These are phyloP conservation scores for Lichtheimia ramosa DNA, from an alignment of 371 early-diverging fungal species.

Conservation along the genomic window DNA sequence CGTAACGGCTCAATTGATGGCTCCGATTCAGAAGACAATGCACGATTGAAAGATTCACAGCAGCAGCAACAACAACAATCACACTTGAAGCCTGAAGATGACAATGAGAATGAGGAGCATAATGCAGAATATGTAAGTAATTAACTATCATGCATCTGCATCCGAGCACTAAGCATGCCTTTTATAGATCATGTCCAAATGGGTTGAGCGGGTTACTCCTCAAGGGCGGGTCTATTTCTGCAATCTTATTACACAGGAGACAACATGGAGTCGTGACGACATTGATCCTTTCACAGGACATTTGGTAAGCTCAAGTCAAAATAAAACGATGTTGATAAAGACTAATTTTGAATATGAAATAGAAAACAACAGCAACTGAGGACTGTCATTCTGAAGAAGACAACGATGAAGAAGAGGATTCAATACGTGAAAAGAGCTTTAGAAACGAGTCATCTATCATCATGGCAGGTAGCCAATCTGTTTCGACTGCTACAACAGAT, in stretches of 20 bases:
- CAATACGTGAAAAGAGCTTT: background rate
- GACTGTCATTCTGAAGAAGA: too few relatives aligned
- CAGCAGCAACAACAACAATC: too few relatives aligned
- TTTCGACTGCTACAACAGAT: conserved; percentile 3
- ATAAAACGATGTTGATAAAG: background rate
- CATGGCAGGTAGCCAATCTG: conserved; percentile 1
- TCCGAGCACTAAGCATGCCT: background rate
- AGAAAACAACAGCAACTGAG: too few relatives aligned
- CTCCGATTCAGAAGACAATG: conserved; percentile 11
- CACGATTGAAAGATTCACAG: background rate
- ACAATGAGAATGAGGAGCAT: conserved; percentile 5
- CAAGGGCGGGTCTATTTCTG: conserved; percentile 71
- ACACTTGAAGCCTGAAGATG: background rate
- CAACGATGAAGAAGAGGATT: conserved; percentile 13
- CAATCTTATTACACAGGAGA: conserved; percentile 74
- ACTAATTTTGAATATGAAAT: too few relatives aligned
- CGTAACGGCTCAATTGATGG: conserved; percentile 8
- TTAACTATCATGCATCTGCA: background rate
- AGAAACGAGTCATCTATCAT: conserved; percentile 1
- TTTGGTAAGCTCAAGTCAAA: conserved; percentile 34
- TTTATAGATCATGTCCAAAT: conserved; percentile 46
- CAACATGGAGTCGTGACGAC: conserved; percentile 60
- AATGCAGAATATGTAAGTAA: conserved; percentile 2
- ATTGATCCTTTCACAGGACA: conserved; percentile 40
- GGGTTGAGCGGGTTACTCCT: conserved; percentile 54